Evolutionary conservation across 1,284 basidiomycete species (phyloP), one percentile per base, ranked within the genome.

Genomic region (Thelephora terrestris): DNA sequence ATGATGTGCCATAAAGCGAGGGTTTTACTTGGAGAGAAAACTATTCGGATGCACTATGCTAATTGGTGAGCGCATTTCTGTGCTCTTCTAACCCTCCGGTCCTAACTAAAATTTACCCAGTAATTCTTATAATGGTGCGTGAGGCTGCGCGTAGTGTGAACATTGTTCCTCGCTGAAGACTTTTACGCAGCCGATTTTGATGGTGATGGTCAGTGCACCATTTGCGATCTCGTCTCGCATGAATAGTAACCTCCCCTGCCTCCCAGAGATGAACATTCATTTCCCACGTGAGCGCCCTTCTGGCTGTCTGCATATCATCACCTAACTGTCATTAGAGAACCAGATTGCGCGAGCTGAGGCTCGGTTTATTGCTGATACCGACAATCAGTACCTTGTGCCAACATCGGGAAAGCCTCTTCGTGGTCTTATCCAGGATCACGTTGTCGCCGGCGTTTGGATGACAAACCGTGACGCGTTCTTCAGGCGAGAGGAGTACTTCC

Each of bases 21-120:
- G 53, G 89, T 99, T 16, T 68, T 99, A 53, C 79, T 84, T 52
- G 96, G 95, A 43, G 96, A 99, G 69, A 97, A 97, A 74, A 99
- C 96, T 1, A 99, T 99, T 65, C 82, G 96, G 27, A 97, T 99
- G 95, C 96, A 99, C 72, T 99, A 99, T 63, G 96, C 96, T 44
- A 99, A 99, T 63, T 99, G 96, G 89, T 91, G 50, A 53, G 81
- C 68, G 34, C 45, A 25, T 42, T 9, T 45, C 46, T 25, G 40
- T 47, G 21, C 25, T n/a, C n/a, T 45, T 29, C 20, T 20, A 20
- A 7, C 39, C 49, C n/a, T 10, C 17, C 10, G 29, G 36, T 54
- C 40, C 43, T 49, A 29, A 49, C 43, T 47, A 25, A 54, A 44
- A 45, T 36, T 24, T 46, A 37, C 47, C 35, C 54, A 92, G 91